Evolutionary conservation across 208 protist species (phyloP), one percentile per base, ranked within the genome.

Genomic region (Vickermania spadyakhi): DNA sequence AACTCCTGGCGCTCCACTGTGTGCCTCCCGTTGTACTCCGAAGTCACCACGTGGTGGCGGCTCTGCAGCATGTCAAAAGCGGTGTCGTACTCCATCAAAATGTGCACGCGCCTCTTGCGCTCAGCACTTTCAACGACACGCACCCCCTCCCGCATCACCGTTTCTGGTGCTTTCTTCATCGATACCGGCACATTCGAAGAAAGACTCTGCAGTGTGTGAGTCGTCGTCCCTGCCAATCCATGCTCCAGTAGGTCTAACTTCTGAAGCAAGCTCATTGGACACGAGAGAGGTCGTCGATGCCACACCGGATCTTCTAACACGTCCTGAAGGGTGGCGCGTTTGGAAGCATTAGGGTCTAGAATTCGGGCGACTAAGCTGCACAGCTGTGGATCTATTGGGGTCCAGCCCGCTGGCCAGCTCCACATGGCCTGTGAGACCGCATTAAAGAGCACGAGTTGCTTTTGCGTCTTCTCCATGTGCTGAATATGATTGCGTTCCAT

Each of bases 271-370:
- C 80, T 79, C 26, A 89, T 62, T 26, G 89, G 86, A 59, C 85
- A 93, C 1, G 81, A 81, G 1, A 84, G 56, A n/a, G 89, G 89
- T 11, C 89, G 77, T 21, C 79, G 71, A 61, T 82, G 85, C 86
- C 89, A 95, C 11, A 93, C 72, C 11, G 81, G 77, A 62, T 87
- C 70, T 25, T 89, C 72, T 13, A 85, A 62, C n/a, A 95, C 64
- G 28, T 91, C 81, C 57, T 89, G 66, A 26, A 95, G 65, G 7
- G 74, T 81, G 18, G 81, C 73, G 31, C 89, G 75, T 55, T 72
- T 52, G 0, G 58, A 63, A 1, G 70, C 62, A 29, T 93, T 74
- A 22, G 54, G 62, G 57, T 79, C 64, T 4, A 95, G 72, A 45
- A 89, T 74, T 0, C 71, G 60, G 60, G 89, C 79, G 21, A 95